Evolutionary conservation across 2,329 filamentous ascomycete genomes (phyloP).

Genomic region (Phoma sp.): DNA sequence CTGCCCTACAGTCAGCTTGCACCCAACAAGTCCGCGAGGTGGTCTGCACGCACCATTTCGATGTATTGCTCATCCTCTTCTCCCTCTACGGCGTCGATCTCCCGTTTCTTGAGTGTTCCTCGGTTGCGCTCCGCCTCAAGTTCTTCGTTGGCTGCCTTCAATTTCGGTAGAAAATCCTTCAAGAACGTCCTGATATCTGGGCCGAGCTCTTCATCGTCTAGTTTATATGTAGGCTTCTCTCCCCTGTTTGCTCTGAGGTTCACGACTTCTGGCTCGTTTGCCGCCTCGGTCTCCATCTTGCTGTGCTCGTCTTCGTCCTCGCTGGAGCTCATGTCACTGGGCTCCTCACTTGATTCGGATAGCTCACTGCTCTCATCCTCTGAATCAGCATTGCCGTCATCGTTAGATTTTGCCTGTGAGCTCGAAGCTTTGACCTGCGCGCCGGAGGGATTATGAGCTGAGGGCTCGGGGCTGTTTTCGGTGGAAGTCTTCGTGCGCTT

Average conservation of each 20-base stretch:
- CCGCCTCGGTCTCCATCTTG: slow-evolving; percentile 12
- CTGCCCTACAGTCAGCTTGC: slow-evolving; percentile 22
- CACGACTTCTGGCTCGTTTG: slow-evolving; percentile 24
- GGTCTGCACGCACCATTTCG: slow-evolving; percentile 45
- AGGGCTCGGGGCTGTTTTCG: slow-evolving; percentile 29
- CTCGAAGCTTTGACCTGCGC: slow-evolving; percentile 27
- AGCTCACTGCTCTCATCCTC: slow-evolving; percentile 40
- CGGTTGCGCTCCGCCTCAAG: slow-evolving; percentile 49
- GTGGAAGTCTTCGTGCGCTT: slow-evolving; percentile 34
- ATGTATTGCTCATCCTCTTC: slow-evolving; percentile 44
- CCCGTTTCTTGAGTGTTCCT: slow-evolving; percentile 46
- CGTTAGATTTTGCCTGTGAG: slow-evolving; percentile 21
- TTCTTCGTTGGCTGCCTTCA: slow-evolving; percentile 52
- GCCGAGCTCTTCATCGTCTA: slow-evolving; percentile 30
- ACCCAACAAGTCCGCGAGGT: background rate
- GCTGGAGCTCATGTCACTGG: slow-evolving; percentile 42
- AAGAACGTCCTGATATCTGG: slow-evolving; percentile 45
- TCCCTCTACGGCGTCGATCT: slow-evolving; percentile 46
- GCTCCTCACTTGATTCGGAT: slow-evolving; percentile 46
- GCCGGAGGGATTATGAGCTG: slow-evolving; percentile 21
- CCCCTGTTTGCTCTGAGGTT: slow-evolving; percentile 40
- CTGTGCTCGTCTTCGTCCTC: slow-evolving; percentile 34
- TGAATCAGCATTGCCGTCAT: slow-evolving; percentile 28
- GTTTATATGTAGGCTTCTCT: slow-evolving; percentile 41
- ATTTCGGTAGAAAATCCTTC: slow-evolving; percentile 50